These are phyloP conservation scores for Seiridium cupressi DNA, from an alignment of 2,329 filamentous ascomycete genomes.

Conservation along the genomic window DNA sequence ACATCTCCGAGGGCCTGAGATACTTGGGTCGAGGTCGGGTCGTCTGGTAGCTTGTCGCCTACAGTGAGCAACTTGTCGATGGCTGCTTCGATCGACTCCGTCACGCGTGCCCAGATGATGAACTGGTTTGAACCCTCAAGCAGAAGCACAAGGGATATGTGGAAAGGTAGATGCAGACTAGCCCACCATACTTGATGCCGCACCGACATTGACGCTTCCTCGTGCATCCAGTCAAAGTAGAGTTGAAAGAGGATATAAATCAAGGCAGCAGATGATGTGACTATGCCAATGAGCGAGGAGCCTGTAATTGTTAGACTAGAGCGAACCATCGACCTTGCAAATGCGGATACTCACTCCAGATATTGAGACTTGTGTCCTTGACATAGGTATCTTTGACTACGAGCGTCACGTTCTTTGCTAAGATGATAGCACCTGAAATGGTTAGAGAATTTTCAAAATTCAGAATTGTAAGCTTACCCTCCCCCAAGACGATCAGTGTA, in stretches of 20 bases:
- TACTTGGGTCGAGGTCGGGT: slow-evolving; percentile 15
- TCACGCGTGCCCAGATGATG: slow-evolving; percentile 40
- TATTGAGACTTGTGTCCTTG: slow-evolving; percentile 29
- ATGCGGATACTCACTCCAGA: slow-evolving; percentile 19
- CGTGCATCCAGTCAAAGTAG: slow-evolving; percentile 62
- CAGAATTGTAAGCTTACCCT: slow-evolving; percentile 8
- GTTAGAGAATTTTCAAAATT: background rate
- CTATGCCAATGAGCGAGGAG: slow-evolving; percentile 35
- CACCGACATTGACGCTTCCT: slow-evolving; percentile 53
- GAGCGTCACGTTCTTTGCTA: slow-evolving; percentile 49
- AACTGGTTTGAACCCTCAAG: slow-evolving; percentile 62
- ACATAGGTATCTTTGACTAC: slow-evolving; percentile 40
- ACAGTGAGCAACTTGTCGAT: slow-evolving; percentile 11
- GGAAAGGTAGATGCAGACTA: slow-evolving; percentile 59
- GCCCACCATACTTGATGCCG: slow-evolving; percentile 60
- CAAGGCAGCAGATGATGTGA: slow-evolving; percentile 36
- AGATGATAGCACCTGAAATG: slow-evolving; percentile 39
- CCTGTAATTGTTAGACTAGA: slow-evolving; percentile 20
- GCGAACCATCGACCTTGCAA: fast-evolving
- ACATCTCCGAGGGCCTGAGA: slow-evolving; percentile 13
- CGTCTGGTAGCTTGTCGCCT: background rate
- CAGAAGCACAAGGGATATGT: slow-evolving; percentile 61
- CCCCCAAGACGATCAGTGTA: slow-evolving; percentile 48
- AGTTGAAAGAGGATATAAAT: slow-evolving; percentile 45
- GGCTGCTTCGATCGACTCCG: slow-evolving; percentile 15